Evolutionary conservation across 805 yeast species (phyloP).

Genomic region (Starmerella ratchasimensis): DNA sequence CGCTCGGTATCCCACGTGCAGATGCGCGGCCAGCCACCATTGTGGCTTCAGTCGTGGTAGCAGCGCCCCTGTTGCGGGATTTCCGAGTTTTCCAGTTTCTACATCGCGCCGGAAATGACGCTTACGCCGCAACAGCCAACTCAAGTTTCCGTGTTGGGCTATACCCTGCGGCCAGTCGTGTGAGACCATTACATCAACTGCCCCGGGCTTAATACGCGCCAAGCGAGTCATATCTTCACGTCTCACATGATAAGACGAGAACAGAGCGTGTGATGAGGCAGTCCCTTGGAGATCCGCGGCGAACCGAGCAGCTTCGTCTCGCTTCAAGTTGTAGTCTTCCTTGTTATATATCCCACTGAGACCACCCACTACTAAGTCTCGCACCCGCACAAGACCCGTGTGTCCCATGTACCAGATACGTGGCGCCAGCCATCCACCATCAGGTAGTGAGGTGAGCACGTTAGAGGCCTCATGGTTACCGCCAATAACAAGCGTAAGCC

Average conservation of each 20-base stretch:
- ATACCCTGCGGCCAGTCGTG: conserved; percentile 95
- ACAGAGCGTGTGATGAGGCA: conserved; percentile 20
- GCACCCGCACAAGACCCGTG: conserved; percentile 57
- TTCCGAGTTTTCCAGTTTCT: conserved; percentile 48
- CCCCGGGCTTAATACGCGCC: conserved; percentile 14
- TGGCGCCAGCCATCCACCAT: conserved; percentile 91
- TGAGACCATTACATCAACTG: conserved; percentile 46
- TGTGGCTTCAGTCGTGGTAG: conserved; percentile 49
- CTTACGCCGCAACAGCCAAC: conserved; percentile 39
- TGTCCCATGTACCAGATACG: conserved; percentile 76
- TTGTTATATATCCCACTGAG: conserved; percentile 69
- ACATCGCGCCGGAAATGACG: conserved; percentile 59
- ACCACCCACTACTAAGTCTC: conserved; percentile 68
- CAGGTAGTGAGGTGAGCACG: conserved; percentile 53
- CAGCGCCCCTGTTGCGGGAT: conserved; percentile 37
- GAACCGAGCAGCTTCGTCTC: conserved; percentile 16
- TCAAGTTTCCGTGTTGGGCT: conserved; percentile 47
- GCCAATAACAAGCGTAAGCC: conserved; percentile 71
- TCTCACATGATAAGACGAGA: conserved; percentile 63
- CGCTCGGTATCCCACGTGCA: conserved; percentile 66
- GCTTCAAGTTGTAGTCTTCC: conserved; percentile 33
- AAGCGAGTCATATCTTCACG: conserved; percentile 47
- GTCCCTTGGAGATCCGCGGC: conserved; percentile 1
- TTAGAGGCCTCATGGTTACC: conserved; percentile 92
- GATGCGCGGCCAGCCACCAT: conserved; percentile 80